Evolutionary conservation across 2,329 filamentous ascomycete species (phyloP).

Genomic region (Pseudopyricularia cyperi): DNA sequence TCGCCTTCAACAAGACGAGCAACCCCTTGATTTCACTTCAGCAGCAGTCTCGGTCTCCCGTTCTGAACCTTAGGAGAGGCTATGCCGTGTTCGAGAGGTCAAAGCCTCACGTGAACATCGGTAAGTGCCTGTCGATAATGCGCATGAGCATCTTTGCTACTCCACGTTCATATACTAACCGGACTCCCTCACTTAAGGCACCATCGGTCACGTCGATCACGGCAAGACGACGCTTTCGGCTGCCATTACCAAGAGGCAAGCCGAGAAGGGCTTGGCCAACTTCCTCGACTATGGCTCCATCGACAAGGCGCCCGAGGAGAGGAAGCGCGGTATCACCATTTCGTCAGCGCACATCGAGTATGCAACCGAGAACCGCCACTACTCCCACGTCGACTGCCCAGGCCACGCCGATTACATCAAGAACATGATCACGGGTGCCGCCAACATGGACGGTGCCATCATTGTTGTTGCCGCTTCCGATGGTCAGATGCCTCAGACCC

Average conservation of each 20-base stretch:
- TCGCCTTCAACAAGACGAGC: conserved; percentile 49
- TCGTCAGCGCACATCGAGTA: conserved; percentile 98
- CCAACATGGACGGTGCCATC: conserved; percentile 98
- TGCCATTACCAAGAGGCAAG: conserved; percentile 96
- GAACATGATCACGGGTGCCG: conserved; percentile 99
- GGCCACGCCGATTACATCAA: conserved; percentile 99
- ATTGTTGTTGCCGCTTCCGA: conserved; percentile 98
- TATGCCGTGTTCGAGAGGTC: conserved; percentile 69
- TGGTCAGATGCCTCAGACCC: conserved; percentile 98
- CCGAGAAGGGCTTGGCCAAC: conserved; percentile 83
- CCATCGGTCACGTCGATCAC: conserved; percentile 99
- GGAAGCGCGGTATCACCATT: conserved; percentile 99
- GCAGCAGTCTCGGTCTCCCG: conserved; percentile 49
- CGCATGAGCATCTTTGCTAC: not conserved
- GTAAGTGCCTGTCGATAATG: conserved; percentile 24
- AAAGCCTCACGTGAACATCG: conserved; percentile 98
- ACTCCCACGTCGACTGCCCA: conserved; percentile 98
- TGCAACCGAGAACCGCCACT: conserved; percentile 84
- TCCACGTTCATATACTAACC: conserved; percentile 5
- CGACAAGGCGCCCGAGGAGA: conserved; percentile 98
- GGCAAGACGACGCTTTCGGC: conserved; percentile 99
- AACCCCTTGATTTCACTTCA: conserved; percentile 65
- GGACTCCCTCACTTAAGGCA: conserved; percentile 42
- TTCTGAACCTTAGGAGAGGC: conserved; percentile 52
- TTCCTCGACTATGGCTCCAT: conserved; percentile 97